Base-by-base conservation (phyloP, 768 basidiomycete genomes). In the Termitomyces sp. region DNA sequence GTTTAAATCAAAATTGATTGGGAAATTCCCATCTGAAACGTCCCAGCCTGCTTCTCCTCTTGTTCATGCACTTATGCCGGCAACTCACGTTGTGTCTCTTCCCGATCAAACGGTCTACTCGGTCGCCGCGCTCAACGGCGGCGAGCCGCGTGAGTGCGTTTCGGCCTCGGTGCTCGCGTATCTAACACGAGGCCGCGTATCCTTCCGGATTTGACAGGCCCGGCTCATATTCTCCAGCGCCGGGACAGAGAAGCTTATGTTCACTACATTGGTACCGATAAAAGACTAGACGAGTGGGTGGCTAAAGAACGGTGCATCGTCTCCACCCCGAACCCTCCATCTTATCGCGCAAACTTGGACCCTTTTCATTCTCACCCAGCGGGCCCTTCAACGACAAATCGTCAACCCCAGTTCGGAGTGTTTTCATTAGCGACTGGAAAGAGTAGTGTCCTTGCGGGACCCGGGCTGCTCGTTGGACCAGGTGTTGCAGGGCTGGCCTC, bases 211-310 rank as follows among this genome's bases (percentile, higher is more conserved):
- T 58, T 33, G 27, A 60, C 66, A 82, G 81, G 74, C 66, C 72
- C 67, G 53, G 88, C 80, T 13, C 74, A 81, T 22, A 73, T 90
- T 57, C 71, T 89, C 30, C 78, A 83, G 41, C 77, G 74, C 58
- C 80, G 79, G 37, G 68, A 68, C 20, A 80, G 73, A 12, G 78
- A 83, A 58, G 80, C 81, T 58, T 88, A 86, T 66, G 87, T 91
- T n/a, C 88, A 89, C 73, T 91, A 88, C 68, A 69, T 84, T 52
- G 80, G 81, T 66, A 75, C 79, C 22, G 89, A 92, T 75, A 87
- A 88, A 69, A 78, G 87, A 13, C 73, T 89, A 63, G 89, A 91
- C 69, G 87, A 88, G 67, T 91, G 89, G 90, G 72, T 89, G 22
- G 73, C 81, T 4, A 80, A 79, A 61, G 69, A 71, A 22, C 61